Percentiles rank a stretch among this genome's conserved stretches.
phyloP scores from a whole-genome alignment of 2,329 filamentous ascomycete species.

The Hypoxylon sp. region DNA sequence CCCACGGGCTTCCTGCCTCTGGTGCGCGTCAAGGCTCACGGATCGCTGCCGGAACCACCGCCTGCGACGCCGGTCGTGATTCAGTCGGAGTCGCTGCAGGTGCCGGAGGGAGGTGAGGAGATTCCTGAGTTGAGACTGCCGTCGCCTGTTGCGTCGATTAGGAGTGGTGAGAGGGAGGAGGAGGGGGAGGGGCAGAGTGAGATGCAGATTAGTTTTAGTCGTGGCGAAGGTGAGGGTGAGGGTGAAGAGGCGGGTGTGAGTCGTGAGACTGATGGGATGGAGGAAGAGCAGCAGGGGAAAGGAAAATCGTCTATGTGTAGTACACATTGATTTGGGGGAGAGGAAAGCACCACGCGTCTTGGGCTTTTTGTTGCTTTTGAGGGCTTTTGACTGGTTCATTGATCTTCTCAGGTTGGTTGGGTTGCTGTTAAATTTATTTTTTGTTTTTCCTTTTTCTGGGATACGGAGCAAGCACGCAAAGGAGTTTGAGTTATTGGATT shows the following conservation, averaged over 20 bases:
- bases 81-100: neutral
- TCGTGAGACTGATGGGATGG: no score
- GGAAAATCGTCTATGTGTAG: no score
- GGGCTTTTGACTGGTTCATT: neutral
- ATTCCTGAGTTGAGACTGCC: constrained; percentile 20
- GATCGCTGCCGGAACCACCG: neutral
- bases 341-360: no score
- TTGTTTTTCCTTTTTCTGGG: neutral
- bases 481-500: neutral
- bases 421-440: neutral
- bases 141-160: constrained; percentile 14
- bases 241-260: no score
- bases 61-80: neutral
- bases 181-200: neutral
- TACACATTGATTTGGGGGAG: no score
- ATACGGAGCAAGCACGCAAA: neutral
- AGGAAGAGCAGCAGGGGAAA: no score
- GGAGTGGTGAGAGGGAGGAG: neutral
- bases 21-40: neutral
- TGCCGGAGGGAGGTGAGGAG: constrained; percentile 8
- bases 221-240: neutral
- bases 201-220: neutral
- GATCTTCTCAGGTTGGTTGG: neutral
- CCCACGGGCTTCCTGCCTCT: neutral
- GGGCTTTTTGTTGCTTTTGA: no score